Base-by-base conservation (phyloP, 106 monocot species). In the Dioscorea zingiberensis region DNA sequence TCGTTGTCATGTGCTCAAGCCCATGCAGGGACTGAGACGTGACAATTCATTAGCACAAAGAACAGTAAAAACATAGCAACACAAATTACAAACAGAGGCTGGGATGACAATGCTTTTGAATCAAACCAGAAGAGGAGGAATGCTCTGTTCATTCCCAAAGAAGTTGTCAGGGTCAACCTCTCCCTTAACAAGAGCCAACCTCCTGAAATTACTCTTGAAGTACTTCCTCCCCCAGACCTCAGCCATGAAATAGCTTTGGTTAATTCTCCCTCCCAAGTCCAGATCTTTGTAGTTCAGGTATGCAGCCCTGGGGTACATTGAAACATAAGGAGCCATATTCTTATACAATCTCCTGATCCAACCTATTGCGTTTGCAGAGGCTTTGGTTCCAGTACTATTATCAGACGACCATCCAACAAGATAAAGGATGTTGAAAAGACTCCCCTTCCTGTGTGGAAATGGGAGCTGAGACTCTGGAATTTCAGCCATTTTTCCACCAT, bases 131-230 rank as follows among this genome's bases (percentile, higher is more conserved):
- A 30, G 30, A 30, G 77, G 77, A 12, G 76, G 76, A n/a, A 76
- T 62, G 38, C 76, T 76, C 54, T 76, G 76, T 29, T 76, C 70
- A 9, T 70, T 70, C 22, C 58, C 28, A 47, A 76, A 76, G 64
- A 70, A 76, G 48, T 76, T 64, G 3, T 28, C 25, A 14, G 76
- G 76, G 47, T 76, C 76, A 71, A 70, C 76, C 47, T 71, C 54
- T 6, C 12, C 25, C 66, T 77, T 77, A 26, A 76, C 76, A 25
- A 30, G 13, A 13, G 76, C 63, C 70, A 76, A 65, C n/a, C 54
- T 70, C 11, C n/a, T 54, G 44, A 58, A 76, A 19, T 76, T 76
- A 3, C 58, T 48, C 58, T 70, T 76, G 70, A 61, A 70, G 23
- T 76, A 71, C 17, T 61, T 76, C 4, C 15, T 57, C 0, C 76